These are phyloP conservation scores for Scortechinia acanthostroma DNA, from an alignment of 2,329 filamentous ascomycete species.

Conservation along the genomic window DNA sequence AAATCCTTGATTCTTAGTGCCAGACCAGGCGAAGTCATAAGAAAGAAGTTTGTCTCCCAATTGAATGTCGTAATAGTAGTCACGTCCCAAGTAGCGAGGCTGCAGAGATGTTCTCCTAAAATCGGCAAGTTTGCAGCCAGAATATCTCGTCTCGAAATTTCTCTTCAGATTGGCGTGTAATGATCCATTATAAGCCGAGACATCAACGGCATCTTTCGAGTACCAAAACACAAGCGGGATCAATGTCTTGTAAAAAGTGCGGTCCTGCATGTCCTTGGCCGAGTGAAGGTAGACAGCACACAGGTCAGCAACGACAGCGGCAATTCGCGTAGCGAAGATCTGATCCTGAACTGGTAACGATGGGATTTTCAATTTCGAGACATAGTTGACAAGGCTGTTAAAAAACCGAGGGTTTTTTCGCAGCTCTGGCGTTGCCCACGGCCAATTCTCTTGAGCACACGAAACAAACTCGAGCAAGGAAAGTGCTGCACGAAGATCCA, in stretches of 20 bases:
- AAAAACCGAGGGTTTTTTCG: not conserved
- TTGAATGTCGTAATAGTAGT: slow-evolving; percentile 79
- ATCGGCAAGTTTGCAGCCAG: slow-evolving; percentile 64
- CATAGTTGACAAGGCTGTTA: not conserved
- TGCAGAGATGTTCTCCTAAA: slow-evolving; percentile 72
- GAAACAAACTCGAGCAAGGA: slow-evolving; percentile 52
- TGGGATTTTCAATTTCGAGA: slow-evolving; percentile 1
- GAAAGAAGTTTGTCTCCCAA: slow-evolving; percentile 70
- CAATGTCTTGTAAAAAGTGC: slow-evolving; percentile 62
- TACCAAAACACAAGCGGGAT: slow-evolving; percentile 74
- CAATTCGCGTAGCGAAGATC: slow-evolving; percentile 24
- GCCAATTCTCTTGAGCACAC: slow-evolving; percentile 53
- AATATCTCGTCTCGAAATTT: slow-evolving; percentile 76
- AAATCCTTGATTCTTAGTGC: slow-evolving; percentile 66
- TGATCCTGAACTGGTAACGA: slow-evolving; percentile 33
- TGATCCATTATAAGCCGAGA: slow-evolving; percentile 80
- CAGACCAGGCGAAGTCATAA: slow-evolving; percentile 73
- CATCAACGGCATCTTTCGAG: slow-evolving; percentile 67
- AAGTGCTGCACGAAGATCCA: slow-evolving; percentile 50
- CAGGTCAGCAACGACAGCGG: slow-evolving; percentile 25
- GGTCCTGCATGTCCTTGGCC: slow-evolving; percentile 46
- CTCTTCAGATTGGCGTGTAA: slow-evolving; percentile 77
- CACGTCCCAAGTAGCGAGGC: slow-evolving; percentile 58
- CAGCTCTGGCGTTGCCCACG: slow-evolving; percentile 39
- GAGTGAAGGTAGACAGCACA: slow-evolving; percentile 64